phyloP scores from a whole-genome alignment of 2,329 filamentous ascomycete genomes.

The Aspergillus transmontanensis region DNA sequence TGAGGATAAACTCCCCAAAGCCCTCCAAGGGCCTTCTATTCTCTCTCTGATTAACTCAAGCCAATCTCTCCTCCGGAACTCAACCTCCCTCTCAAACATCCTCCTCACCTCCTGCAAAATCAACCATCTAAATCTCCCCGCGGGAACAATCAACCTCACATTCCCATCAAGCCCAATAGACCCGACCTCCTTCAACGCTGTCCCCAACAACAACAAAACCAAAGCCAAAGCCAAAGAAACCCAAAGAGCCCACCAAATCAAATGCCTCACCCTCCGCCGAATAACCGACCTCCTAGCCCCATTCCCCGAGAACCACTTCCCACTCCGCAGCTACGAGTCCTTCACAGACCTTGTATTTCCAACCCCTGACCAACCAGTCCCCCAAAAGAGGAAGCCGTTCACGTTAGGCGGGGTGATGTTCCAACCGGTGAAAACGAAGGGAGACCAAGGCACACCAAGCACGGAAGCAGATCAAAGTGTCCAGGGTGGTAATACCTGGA shows the following conservation, averaged over 20 bases:
- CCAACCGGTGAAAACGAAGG: constrained; percentile 35
- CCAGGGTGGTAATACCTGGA: constrained; percentile 33
- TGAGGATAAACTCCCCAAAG: constrained; percentile 64
- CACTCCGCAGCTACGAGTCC: constrained; percentile 45
- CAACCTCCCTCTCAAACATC: constrained; percentile 57
- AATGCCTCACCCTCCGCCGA: constrained; percentile 50
- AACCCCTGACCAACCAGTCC: constrained; percentile 1
- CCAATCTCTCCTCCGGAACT: constrained; percentile 44
- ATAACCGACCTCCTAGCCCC: constrained; percentile 55
- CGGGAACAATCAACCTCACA: constrained; percentile 37
- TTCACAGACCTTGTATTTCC: constrained; percentile 48
- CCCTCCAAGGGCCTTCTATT: constrained; percentile 67
- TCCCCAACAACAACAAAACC: not conserved
- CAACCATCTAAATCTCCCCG: constrained; percentile 32
- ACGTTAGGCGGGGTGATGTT: constrained; percentile 54
- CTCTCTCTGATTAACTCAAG: constrained; percentile 61
- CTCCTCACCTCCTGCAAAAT: constrained; percentile 49
- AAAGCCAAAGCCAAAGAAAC: constrained; percentile 7
- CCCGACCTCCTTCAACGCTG: constrained; percentile 5
- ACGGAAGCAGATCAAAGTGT: not conserved
- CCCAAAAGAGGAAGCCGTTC: constrained; percentile 33
- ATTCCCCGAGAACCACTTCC: constrained; percentile 41
- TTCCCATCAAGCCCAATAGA: constrained; percentile 25
- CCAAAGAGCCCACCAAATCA: constrained; percentile 29
- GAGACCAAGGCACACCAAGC: not conserved